These are phyloP conservation scores for Cyphellophora attinorum DNA, from an alignment of 2,329 filamentous ascomycete genomes.

Conservation along the genomic window DNA sequence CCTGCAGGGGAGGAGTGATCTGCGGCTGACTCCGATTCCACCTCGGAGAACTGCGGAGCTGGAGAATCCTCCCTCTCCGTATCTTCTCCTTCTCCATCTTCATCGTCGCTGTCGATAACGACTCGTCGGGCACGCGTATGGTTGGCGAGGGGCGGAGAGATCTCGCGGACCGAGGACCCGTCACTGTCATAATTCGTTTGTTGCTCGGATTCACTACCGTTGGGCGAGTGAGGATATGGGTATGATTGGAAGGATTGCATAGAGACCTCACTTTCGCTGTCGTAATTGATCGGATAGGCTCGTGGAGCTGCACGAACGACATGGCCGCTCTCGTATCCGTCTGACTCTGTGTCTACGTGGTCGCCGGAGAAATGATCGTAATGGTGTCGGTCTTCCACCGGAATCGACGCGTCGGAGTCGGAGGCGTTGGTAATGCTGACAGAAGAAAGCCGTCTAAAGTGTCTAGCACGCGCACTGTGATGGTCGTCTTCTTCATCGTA, in stretches of 20 bases:
- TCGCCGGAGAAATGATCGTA: background rate
- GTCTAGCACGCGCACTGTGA: conserved; percentile 2
- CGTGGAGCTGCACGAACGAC: no score
- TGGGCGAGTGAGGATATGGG: no score
- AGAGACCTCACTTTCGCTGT: no score
- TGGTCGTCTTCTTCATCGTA: conserved; percentile 11
- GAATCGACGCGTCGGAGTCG: no score
- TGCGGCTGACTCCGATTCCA: conserved; percentile 6
- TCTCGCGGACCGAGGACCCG: background rate
- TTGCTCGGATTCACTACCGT: background rate
- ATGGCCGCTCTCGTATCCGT: conserved; percentile 2
- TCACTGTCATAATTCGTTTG: conserved; percentile 4
- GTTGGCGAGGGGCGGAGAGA: background rate
- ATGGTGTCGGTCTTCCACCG: background rate
- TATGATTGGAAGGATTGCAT: no score
- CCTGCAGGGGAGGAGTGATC: no score
- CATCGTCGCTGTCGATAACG: conserved; percentile 3
- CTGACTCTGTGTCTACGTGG: conserved; percentile 1
- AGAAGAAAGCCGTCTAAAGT: no score
- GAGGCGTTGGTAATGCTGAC: no score
- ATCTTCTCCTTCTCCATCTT: conserved; percentile 2
- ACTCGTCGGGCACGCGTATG: background rate
- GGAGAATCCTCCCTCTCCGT: background rate
- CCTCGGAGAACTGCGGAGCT: background rate
- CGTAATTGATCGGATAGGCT: no score